Evolutionary conservation across 2,329 filamentous ascomycete genomes (phyloP).

Genomic region (Trichophyton rubrum): DNA sequence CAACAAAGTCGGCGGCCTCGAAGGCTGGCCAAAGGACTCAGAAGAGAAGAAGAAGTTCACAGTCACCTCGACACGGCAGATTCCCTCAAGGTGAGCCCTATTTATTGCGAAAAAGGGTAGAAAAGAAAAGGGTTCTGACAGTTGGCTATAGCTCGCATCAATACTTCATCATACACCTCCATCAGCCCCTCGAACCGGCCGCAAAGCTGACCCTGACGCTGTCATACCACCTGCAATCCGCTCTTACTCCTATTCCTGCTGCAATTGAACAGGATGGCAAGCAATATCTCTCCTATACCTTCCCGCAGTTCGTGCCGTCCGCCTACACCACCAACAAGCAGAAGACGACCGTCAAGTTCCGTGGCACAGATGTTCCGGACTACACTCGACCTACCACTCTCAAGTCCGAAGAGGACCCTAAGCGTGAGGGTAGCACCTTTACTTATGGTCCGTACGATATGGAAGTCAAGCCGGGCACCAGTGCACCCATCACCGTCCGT

Average conservation of each 20-base stretch:
- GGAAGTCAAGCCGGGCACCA: slow-evolving; percentile 59
- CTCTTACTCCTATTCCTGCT: slow-evolving; percentile 69
- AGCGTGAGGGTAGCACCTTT: slow-evolving; percentile 72
- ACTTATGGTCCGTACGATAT: slow-evolving; percentile 79
- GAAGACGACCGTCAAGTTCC: slow-evolving; percentile 92
- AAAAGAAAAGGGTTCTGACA: not conserved
- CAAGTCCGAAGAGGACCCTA: slow-evolving; percentile 53
- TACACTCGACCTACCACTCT: slow-evolving; percentile 59
- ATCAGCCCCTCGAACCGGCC: slow-evolving; percentile 60
- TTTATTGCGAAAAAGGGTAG: not conserved
- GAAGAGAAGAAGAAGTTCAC: slow-evolving; percentile 53
- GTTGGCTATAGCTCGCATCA: slow-evolving; percentile 49
- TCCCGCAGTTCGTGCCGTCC: slow-evolving; percentile 73
- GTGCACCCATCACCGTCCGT: slow-evolving; percentile 63
- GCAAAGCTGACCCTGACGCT: slow-evolving; percentile 78
- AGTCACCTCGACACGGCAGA: slow-evolving; percentile 51
- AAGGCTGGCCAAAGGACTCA: slow-evolving; percentile 88
- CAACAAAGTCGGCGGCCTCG: slow-evolving; percentile 66
- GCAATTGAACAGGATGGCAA: slow-evolving; percentile 70
- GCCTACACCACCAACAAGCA: slow-evolving; percentile 81
- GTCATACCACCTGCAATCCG: slow-evolving; percentile 65
- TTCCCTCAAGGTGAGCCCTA: slow-evolving; percentile 18
- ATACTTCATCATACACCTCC: slow-evolving; percentile 75
- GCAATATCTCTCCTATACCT: slow-evolving; percentile 75
- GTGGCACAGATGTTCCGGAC: slow-evolving; percentile 64